A percentile compares a stretch with the other conserved stretches of the same genome.
phyloP scores from a whole-genome alignment of 2,329 filamentous ascomycete species.

The Cytospora piceicola region DNA sequence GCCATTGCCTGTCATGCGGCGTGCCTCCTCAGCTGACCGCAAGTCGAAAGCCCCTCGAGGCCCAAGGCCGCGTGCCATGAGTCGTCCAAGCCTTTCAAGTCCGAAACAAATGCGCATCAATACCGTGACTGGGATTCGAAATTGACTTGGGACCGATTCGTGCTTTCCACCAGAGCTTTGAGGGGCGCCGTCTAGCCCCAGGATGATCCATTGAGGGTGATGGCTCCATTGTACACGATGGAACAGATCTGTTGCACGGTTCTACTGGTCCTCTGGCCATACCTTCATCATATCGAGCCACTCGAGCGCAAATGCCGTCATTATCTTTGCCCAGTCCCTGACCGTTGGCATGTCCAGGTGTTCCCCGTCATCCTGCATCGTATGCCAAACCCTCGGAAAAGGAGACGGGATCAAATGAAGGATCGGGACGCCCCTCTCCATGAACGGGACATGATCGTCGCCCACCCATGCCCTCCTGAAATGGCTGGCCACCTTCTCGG shows the following conservation, averaged over 20 bases:
- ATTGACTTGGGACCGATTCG: neutral
- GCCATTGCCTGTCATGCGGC: neutral
- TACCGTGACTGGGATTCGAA: neutral
- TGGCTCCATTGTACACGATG: neutral
- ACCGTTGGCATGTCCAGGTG: conserved; percentile 81
- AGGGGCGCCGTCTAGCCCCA: neutral
- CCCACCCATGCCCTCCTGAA: conserved; percentile 62
- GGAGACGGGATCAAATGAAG: conserved; percentile 85
- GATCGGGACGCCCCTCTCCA: conserved; percentile 82
- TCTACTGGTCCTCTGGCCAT: conserved; percentile 31
- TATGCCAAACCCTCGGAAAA: conserved; percentile 89
- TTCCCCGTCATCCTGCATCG: conserved; percentile 77
- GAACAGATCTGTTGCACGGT: conserved; percentile 18
- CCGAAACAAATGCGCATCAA: neutral
- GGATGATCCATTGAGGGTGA: neutral
- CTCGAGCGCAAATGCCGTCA: conserved; percentile 83
- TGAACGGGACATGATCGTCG: conserved; percentile 93
- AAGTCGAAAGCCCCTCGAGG: neutral
- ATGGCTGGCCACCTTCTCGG: conserved; percentile 53
- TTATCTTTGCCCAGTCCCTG: conserved; percentile 84
- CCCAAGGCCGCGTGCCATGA: neutral
- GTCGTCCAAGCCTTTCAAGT: neutral
- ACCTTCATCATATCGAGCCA: conserved; percentile 75
- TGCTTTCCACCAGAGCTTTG: neutral
- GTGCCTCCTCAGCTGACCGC: neutral